These are phyloP conservation scores for Penicillium arizonense DNA, from an alignment of 495 filamentous ascomycete genomes.

Conservation along the genomic window DNA sequence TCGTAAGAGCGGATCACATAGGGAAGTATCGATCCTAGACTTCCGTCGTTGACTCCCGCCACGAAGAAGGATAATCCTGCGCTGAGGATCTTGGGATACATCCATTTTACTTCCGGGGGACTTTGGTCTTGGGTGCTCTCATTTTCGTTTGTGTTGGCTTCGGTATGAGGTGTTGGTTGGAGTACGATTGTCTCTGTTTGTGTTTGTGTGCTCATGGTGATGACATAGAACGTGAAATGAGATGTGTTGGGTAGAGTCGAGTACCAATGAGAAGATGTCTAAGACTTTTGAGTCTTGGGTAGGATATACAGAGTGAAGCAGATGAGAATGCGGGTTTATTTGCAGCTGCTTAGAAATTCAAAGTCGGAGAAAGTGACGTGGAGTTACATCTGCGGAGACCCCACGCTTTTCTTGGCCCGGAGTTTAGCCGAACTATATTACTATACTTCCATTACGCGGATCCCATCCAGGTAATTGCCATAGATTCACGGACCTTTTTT, in stretches of 20 bases:
- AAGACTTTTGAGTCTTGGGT: too few relatives aligned
- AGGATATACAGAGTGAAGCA: too few relatives aligned
- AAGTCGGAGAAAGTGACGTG: background rate
- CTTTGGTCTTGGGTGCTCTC: background rate
- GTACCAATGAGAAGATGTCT: background rate
- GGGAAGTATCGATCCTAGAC: constrained; percentile 52
- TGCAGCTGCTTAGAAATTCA: too few relatives aligned
- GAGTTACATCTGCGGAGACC: background rate
- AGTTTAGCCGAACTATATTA: background rate
- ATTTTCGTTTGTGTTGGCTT: background rate
- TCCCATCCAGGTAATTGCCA: too few relatives aligned
- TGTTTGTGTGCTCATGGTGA: constrained; percentile 14
- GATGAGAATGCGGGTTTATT: too few relatives aligned
- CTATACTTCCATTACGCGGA: background rate
- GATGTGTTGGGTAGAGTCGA: background rate
- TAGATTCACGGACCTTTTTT: too few relatives aligned
- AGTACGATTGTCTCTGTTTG: constrained; percentile 15
- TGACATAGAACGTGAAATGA: background rate
- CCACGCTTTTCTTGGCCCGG: background rate
- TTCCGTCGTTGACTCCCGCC: constrained; percentile 45
- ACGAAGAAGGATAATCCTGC: constrained; percentile 29
- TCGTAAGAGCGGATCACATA: constrained; percentile 50
- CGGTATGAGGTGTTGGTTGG: background rate
- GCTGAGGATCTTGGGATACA: constrained; percentile 25
- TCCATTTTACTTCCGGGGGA: constrained; percentile 15